Evolutionary conservation across 352 stramenopile genomes (phyloP), one percentile per base, ranked within the genome.

Genomic region (Paralagenidium karlingii): DNA sequence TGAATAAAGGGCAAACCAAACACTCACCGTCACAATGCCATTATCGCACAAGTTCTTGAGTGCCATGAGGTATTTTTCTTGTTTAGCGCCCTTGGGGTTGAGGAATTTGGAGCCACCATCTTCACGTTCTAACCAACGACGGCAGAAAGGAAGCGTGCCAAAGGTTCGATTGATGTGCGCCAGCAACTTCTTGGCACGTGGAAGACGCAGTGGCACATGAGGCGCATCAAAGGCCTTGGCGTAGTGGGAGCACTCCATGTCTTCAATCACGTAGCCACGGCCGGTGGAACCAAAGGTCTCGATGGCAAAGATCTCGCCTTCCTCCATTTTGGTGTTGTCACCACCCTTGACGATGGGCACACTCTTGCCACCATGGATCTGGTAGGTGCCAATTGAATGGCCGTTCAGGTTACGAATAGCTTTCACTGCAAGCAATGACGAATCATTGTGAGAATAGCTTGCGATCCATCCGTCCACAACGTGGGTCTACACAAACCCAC

Each of bases 131-230:
- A 99, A 68, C 91, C 93, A 99, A 48, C 95, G 69, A 37, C 86
- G 75, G 60, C 95, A 99, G 68, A 98, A 99, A 10, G 95, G 88
- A 27, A 99, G 74, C 8, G 95, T 99, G n/a, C 93, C 94, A 63
- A 99, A 99, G 9, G 95, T 99, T 51, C 96, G 96, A 51, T 97
- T 98, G 51, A 99, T 98, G 60, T 99, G 95, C 16, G 52, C 61
- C 25, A 99, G 65, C 29, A 99, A 60, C 59, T 97, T 95, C 55
- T 98, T 98, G 12, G 94, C 78, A 8, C 82, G 78, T 1, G 77
- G 74, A 22, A 89, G 54, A 34, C 91, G 74, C 28, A 99, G 53
- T 10, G 93, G 90, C 24, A 98, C 89, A 52, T 97, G 94, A 11
- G 87, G 87, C 25, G 84, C 88, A 40, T 98, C 55, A 45, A 98